These are phyloP conservation scores for Backusella psychrophila DNA, from an alignment of 192 early-diverging fungal species.

Conservation along the genomic window DNA sequence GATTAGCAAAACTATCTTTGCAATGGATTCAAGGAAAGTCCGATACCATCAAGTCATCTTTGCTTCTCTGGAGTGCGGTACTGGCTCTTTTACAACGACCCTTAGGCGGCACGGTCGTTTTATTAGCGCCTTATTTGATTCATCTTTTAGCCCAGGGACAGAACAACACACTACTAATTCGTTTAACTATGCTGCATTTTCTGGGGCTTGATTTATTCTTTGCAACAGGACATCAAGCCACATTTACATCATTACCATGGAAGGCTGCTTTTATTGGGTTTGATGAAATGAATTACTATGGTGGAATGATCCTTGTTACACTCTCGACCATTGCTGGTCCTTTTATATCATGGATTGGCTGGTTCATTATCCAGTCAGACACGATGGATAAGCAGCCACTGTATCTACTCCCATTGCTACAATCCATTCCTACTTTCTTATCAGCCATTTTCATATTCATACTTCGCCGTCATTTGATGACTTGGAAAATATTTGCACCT, in stretches of 20 bases:
- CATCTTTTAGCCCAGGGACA: neutral
- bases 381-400: neutral
- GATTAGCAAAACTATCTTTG: neutral
- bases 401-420: constrained; percentile 15
- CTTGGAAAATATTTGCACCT: constrained; percentile 97
- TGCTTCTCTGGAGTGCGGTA: constrained; percentile 12
- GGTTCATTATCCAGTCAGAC: neutral
- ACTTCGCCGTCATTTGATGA: constrained; percentile 85
- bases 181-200: constrained; percentile 26
- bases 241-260: constrained; percentile 90
- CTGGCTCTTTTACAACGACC: constrained; percentile 34
- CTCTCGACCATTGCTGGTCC: constrained; percentile 71
- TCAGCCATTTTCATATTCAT: constrained; percentile 36
- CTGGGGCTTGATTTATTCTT: constrained; percentile 64
- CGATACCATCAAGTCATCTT: neutral
- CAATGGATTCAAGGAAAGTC: neutral
- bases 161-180: neutral
- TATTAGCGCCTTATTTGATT: constrained; percentile 18
- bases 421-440: constrained; percentile 30
- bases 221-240: constrained; percentile 90
- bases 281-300: constrained; percentile 60
- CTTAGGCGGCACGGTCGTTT: constrained; percentile 15
- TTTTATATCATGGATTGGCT: constrained; percentile 32
- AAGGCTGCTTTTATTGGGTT: constrained; percentile 86
- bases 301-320: constrained; percentile 67